Evolutionary conservation across 2,329 filamentous ascomycete genomes (phyloP), one percentile per base, ranked within the genome.

Genomic region (Ceratocystis colombiana): DNA sequence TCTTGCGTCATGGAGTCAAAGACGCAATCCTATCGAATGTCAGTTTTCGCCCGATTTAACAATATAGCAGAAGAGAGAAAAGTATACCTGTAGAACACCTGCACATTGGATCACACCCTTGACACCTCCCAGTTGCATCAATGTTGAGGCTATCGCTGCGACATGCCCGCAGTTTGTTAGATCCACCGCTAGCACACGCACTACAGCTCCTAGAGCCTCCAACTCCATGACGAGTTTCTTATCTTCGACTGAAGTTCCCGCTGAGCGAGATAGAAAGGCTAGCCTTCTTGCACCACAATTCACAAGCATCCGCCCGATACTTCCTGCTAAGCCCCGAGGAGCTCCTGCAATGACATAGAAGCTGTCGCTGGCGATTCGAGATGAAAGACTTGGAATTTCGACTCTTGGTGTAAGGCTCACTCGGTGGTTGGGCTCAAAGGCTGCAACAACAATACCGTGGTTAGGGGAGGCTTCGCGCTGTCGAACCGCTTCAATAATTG

Each of bases 281-380:
- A 86, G 69, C 66, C 82, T 73, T 20, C 74, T 76, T 1, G 78
- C 84, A 0, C 84, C 84, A 12, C 79, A 77, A 3, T 72, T 70
- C n/a, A 76, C 74, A 65, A 86, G 75, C 65, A 82, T 76, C 64
- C 76, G 74, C 1, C 82, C 78, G 46, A 85, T 79, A 69, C 77
- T 79, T 44, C 77, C 76, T 0, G 83, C 84, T 0, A 86, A 75
- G 10, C 83, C 84, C 17, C 83, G 82, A 0, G 84, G 76, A 0
- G 82, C 82, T 17, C 84, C 84, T 3, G 78, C 77, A 2, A 86
- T 72, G 1, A 86, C 70, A 66, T 86, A 86, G 0, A 81, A 80
- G 0, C 73, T 76, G 5, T 76, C 71, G 1, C 70, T 65, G 2
- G 22, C 30, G 12, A 64, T 17, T 25, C 20, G 17, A 79, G 70